Percentiles rank a stretch among this genome's conserved stretches.
Conservation (phyloP, 352 stramenopile species). For the Pythium dissotocum region DNA sequence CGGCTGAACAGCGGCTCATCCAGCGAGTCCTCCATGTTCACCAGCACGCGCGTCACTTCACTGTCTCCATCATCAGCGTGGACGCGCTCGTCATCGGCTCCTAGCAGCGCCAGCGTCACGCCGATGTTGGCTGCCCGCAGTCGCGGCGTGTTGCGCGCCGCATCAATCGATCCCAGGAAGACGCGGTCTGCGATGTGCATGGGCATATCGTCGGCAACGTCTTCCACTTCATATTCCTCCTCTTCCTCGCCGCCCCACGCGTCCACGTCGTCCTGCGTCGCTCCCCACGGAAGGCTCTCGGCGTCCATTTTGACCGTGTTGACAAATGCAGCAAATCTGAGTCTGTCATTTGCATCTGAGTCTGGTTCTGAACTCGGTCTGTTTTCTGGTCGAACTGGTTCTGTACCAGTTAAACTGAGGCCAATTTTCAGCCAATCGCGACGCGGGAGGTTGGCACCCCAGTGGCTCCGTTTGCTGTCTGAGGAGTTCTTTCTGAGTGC, state of each 20-base stretch:
- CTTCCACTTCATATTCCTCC: constrained; percentile 54
- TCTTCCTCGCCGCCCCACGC: constrained; percentile 25
- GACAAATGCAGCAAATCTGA: background rate
- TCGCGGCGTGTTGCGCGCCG: constrained; percentile 45
- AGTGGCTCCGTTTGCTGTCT: constrained; percentile 6
- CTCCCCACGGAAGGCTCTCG: background rate
- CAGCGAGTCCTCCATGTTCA: constrained; percentile 57
- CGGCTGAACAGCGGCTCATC: constrained; percentile 49
- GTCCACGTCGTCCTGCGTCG: constrained; percentile 27
- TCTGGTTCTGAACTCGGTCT: constrained; percentile 1
- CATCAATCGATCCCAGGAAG: constrained; percentile 72
- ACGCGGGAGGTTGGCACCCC: background rate
- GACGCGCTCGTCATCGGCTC: constrained; percentile 27
- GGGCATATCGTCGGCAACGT: constrained; percentile 56
- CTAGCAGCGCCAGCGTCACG: constrained; percentile 47
- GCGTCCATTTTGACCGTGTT: background rate
- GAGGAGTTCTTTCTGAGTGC: constrained; percentile 14
- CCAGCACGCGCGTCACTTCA: constrained; percentile 18
- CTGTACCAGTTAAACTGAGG: constrained; percentile 5
- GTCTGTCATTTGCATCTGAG: constrained; percentile 5
- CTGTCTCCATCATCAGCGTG: constrained; percentile 19
- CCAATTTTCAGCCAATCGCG: constrained; percentile 3
- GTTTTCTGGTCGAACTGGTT: constrained; percentile 1
- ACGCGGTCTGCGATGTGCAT: constrained; percentile 49
- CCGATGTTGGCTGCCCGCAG: constrained; percentile 40